Evolutionary conservation across 345 rosid genomes (phyloP), one percentile per base, ranked within the genome.

Genomic region (Eucalyptus regnans): DNA sequence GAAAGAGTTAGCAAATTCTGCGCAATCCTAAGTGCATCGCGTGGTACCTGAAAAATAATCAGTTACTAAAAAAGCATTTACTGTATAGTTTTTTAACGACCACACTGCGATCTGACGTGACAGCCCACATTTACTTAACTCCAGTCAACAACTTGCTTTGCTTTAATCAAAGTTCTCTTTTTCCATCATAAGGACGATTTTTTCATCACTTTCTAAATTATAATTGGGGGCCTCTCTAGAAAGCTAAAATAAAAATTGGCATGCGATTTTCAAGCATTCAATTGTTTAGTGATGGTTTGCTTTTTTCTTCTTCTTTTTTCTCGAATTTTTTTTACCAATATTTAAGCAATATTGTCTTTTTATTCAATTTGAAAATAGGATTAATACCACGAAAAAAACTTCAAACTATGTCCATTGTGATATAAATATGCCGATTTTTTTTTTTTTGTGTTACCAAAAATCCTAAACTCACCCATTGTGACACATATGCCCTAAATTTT

Each of bases 261-360:
- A 71, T 13, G 25, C 14, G 14, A 33, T 29, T 64, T n/a, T 64
- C 4, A 6, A n/a, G 37, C 17, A 13, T n/a, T 64, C 7, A 37
- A 64, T 29, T 15, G 76, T 64, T 64, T 7, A 64, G 71, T 64
- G 71, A 64, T 29, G 71, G 18, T 64, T 29, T 64, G 76, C 16
- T n/a, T n/a, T 64, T 64, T 13, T 13, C 33, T n/a, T 13, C 14
- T 62, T 52, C 3, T 56, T 2, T 6, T 60, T 25, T 5, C 7
- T 29, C 3, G 1, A 60, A 27, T 1, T 0, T 31, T 64, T n/a
- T 64, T 13, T 0, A n/a, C 18, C 33, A n/a, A n/a, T 64, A 13
- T 64, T 5, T n/a, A 64, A n/a, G 18, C 2, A 8, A 1, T 5
- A 60, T 60, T 27, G 31, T 60, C 31, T 60, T 27, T 52, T 52